Conservation (phyloP, 1,284 basidiomycete genomes). For the Pseudozyma tsukubaensis region DNA sequence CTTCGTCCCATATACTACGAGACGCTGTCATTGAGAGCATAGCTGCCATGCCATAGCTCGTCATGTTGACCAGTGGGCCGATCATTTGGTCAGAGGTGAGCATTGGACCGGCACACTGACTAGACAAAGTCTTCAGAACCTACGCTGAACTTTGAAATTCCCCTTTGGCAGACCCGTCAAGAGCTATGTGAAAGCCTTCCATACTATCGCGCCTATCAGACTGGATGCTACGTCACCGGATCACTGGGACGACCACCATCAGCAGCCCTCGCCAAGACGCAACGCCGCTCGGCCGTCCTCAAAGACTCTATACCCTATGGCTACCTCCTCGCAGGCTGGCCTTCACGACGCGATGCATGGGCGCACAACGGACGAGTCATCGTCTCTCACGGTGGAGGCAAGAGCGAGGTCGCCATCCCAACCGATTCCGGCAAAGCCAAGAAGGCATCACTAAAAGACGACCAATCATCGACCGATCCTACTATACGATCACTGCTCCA, state of each 20-base stretch:
- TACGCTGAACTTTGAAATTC: not conserved
- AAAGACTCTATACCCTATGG: conserved; percentile 42
- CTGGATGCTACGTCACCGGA: conserved; percentile 38
- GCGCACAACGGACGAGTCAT: conserved; percentile 42
- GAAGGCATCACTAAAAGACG: conserved; percentile 32
- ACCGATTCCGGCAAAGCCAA: conserved; percentile 3
- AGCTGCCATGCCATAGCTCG: not conserved
- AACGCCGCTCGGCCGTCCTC: not conserved
- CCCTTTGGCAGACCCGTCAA: conserved; percentile 33
- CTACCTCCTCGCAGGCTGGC: conserved; percentile 54
- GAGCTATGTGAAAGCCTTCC: conserved; percentile 55
- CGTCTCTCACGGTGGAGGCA: conserved; percentile 52
- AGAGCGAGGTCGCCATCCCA: conserved; percentile 15
- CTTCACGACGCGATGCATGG: conserved; percentile 45
- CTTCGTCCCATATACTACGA: too few relatives aligned
- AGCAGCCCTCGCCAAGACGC: not conserved
- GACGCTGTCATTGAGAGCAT: not conserved
- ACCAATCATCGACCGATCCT: conserved; percentile 36
- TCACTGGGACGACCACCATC: conserved; percentile 20
- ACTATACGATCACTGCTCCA: conserved; percentile 46
- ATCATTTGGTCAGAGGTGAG: conserved; percentile 42
- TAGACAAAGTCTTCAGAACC: not conserved
- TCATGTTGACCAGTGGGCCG: conserved; percentile 25
- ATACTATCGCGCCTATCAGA: conserved; percentile 54
- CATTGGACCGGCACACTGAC: not conserved